These are phyloP conservation scores for Populus hybrid DNA, from an alignment of 441 rosid genomes.

Conservation along the genomic window DNA sequence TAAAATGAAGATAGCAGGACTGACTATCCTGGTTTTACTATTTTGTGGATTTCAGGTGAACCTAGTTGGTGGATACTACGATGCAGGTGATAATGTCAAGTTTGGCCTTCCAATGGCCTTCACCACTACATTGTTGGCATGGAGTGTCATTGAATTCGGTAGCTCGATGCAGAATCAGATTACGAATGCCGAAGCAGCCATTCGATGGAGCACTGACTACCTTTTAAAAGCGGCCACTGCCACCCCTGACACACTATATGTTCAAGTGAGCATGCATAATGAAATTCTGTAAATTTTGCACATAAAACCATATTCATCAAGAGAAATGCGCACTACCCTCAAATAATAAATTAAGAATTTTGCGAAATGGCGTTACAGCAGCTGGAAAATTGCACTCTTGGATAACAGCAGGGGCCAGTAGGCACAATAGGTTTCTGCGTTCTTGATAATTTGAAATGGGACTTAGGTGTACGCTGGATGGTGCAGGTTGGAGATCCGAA, in stretches of 20 bases:
- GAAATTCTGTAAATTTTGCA: neutral
- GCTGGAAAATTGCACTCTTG: neutral
- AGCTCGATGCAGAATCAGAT: slow-evolving; percentile 46
- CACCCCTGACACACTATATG: slow-evolving; percentile 54
- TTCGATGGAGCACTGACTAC: slow-evolving; percentile 72
- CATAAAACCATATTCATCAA: neutral
- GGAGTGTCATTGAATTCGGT: slow-evolving; percentile 73
- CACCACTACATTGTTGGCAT: slow-evolving; percentile 59
- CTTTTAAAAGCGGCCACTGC: slow-evolving; percentile 60
- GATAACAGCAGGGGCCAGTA: neutral
- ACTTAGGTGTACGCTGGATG: neutral
- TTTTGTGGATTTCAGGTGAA: slow-evolving; percentile 42
- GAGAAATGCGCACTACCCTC: no score
- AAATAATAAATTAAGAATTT: neutral
- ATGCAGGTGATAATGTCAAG: slow-evolving; percentile 72
- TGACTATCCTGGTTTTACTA: neutral
- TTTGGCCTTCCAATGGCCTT: slow-evolving; percentile 78
- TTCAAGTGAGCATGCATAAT: slow-evolving; percentile 45
- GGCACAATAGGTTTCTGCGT: neutral
- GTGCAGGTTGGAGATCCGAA: slow-evolving; percentile 69
- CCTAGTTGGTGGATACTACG: slow-evolving; percentile 68
- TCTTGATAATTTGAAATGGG: neutral
- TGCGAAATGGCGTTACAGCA: neutral
- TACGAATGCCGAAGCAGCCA: slow-evolving; percentile 44
- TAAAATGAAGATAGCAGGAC: neutral